Base-by-base conservation (phyloP, 1,139 yeast genomes). In the Yamadazyma diddensiae region DNA sequence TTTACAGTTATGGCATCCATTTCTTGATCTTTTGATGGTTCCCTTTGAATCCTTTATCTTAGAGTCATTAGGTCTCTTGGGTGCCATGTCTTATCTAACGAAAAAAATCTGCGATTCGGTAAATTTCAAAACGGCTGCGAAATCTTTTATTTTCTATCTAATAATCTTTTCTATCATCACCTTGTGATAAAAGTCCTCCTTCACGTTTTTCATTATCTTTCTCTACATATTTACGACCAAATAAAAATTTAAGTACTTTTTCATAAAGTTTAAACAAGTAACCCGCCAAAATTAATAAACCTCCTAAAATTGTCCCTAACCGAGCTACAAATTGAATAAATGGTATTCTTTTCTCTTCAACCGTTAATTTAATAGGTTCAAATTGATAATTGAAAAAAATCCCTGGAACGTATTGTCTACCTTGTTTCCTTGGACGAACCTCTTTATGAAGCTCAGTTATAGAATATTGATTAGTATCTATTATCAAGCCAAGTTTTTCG, bases 391-490 rank as follows among this genome's bases (percentile, higher is more conserved):
- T 75, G 64, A 92, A 77, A 51, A 72, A 84, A 22, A 92, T 79
- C 0, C 97, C 97, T 2, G 97, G 95, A 3, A 70, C 53, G 7
- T 66, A 70, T 0, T 63, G 62, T 7, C 34, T 29, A 1, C 55
- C 55, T 4, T 43, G 37, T 5, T 45, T 42, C 14, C 51, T 54
- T 17, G 51, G 49, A n/a, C 38, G 34, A 30, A 49, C 42, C 3
- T 38, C 52, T 14, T 38, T 49, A 39, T 58, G 69, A 31, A 68
- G 71, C 48, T 80, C 85, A 8, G 84, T 79, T 20, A 87, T 73
- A 0, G 97, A 81, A 56, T 86, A 92, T 57, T 90, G 97, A 51
- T 83, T 82, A 5, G 98, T 88, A 38, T 82, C 82, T 10, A 92
- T 67, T 16, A 62, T 70, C 9, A 80, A 66, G 3, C 96, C 95